Base-by-base conservation (phyloP, 352 stramenopile genomes). In the Globisporangium alternatum region DNA sequence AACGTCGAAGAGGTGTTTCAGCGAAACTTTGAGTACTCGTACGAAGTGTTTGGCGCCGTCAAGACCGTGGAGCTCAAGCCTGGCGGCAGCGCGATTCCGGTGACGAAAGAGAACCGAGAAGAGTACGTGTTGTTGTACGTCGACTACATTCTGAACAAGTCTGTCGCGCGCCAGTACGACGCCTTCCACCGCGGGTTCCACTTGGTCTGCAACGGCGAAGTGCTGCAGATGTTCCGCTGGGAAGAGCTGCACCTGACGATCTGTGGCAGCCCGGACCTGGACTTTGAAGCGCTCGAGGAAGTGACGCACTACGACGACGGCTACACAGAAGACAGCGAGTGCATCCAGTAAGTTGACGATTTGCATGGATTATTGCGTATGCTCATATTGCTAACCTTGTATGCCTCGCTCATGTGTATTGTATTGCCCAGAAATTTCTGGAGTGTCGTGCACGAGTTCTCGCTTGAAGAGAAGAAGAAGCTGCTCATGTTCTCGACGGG, bases 401-500 rank as follows among this genome's bases (percentile, higher is more conserved):
- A 17, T 35, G 7, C n/a, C 15, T 17, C 22, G 1, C 9, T 15
- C 12, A n/a, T 44, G 9, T 56, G 21, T 45, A n/a, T 15, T 56
- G 3, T 56, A 3, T 12, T 49, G n/a, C 52, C 17, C 53, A 91
- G 81, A 58, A 70, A 89, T 68, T 93, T 95, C 62, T 95, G 87
- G 87, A 81, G 76, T 21, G 72, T 95, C 10, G 81, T 95, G n/a
- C 84, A 93, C 61, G 80, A 82, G 22, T 74, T 95, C 51, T 73
- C 77, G 35, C 71, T 93, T 17, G 81, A 91, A 51, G 81, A 95
- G 56, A 95, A 95, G 72, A 91, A 91, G 67, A 88, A 93, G 66
- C 62, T 96, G 44, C 69, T 96, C 37, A 83, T 84, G 57, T 97
- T 97, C 59, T 84, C 73, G 15, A 97, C 88, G 9, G 89, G 89